These are phyloP conservation scores for Bimuria novae-zelandiae DNA, from an alignment of 2,329 filamentous ascomycete genomes.

Conservation along the genomic window DNA sequence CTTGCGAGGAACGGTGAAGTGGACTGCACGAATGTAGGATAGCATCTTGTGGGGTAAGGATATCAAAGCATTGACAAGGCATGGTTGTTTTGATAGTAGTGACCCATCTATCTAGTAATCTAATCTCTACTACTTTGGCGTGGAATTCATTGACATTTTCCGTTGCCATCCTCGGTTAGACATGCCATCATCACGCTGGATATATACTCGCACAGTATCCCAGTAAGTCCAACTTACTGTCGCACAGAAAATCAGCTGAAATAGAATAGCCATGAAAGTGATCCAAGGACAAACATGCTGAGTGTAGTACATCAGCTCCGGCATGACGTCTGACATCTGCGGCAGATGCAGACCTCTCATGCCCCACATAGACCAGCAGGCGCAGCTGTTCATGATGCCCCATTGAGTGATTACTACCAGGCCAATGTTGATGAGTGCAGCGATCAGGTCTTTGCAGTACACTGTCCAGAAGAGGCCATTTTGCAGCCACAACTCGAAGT, in stretches of 20 bases:
- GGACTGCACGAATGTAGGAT: no score
- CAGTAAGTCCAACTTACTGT: conserved; percentile 19
- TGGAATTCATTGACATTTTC: no score
- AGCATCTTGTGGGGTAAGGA: no score
- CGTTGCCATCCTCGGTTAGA: conserved; percentile 13
- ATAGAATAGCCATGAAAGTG: conserved; percentile 18
- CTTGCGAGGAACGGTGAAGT: no score
- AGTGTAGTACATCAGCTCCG: conserved; percentile 22
- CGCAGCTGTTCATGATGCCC: conserved; percentile 25
- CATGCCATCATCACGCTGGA: conserved; percentile 24
- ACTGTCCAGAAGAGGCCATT: conserved; percentile 18
- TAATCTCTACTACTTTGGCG: no score
- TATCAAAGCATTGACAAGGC: no score
- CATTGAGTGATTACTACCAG: conserved; percentile 22
- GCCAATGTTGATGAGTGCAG: conserved; percentile 14
- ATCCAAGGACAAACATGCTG: conserved; percentile 19
- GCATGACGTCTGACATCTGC: conserved; percentile 17
- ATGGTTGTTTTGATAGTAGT: no score
- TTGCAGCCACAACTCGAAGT: conserved; percentile 14
- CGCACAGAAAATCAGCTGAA: conserved; percentile 23
- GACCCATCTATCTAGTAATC: no score
- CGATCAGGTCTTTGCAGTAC: conserved; percentile 23
- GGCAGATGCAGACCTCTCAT: conserved; percentile 20
- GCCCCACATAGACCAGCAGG: conserved; percentile 24
- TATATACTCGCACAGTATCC: conserved; percentile 24